Evolutionary conservation across 2,329 filamentous ascomycete genomes (phyloP), one percentile per base, ranked within the genome.

Genomic region (Dactylellina parvicollis): DNA sequence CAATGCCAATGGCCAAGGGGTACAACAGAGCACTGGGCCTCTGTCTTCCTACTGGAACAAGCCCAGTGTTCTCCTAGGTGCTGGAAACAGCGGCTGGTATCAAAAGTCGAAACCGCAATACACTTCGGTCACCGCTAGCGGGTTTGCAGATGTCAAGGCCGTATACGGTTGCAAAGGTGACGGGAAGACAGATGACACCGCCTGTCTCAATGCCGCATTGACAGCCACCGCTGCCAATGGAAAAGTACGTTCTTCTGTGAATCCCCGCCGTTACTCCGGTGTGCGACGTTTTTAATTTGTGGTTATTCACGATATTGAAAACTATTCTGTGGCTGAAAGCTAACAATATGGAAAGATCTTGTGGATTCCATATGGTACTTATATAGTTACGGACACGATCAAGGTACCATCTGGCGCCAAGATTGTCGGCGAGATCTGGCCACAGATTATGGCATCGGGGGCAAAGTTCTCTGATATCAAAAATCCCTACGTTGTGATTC

Each of bases 51-150:
- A 22, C 32, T n/a, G 36, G 62, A 42, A 50, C 18, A 36, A 54
- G 83, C 80, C 72, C 82, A 84, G 16, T 82, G 87, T 32, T 79
- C 83, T 93, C 36, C 84, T 87, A 75, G 80, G 81, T n/a, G n/a
- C n/a, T n/a, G n/a, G n/a, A 28, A 79, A 79, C 50, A 80, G 84
- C 22, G 88, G 86, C 32, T 84, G 96, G 77, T 92, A 92, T 79
- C 90, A 92, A 75, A 90, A 90, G 76, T 90, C 88, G 80, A 96
- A 95, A 85, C 95, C 95, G 9, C 91, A 96, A 80, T 99, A 98
- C 79, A 87, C 90, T 79, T 82, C 83, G 38, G 81, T 91, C 1
- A 81, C 88, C 2, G 86, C 84, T 14, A 85, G 84, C 71, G 86
- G 85, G 32, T 97, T 99, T 79, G 82, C 95, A 77, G 94, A 90